Evolutionary conservation across 2,329 filamentous ascomycete genomes (phyloP).

Genomic region (Penicillium sp.): DNA sequence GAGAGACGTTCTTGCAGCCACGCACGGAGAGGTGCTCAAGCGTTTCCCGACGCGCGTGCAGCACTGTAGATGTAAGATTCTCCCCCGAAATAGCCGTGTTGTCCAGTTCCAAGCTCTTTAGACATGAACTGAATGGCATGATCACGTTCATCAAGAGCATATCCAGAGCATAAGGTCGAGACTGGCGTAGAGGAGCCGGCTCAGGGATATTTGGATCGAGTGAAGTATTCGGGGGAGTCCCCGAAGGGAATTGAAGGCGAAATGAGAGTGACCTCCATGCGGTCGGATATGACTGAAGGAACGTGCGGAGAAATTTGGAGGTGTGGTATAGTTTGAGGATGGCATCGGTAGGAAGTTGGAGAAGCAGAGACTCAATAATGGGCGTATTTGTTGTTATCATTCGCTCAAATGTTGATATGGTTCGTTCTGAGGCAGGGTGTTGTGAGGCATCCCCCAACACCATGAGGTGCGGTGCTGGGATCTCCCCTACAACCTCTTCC

Average conservation of each 20-base stretch:
- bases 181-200: slow-evolving; percentile 47
- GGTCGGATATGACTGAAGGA: slow-evolving; percentile 59
- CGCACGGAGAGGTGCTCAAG: slow-evolving; percentile 62
- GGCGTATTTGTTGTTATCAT: slow-evolving; percentile 59
- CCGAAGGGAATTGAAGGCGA: slow-evolving; percentile 50
- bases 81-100: slow-evolving; percentile 63
- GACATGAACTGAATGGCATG: slow-evolving; percentile 57
- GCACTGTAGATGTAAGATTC: slow-evolving; percentile 57
- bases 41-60: slow-evolving; percentile 56
- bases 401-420: slow-evolving; percentile 54
- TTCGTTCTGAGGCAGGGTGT: slow-evolving; percentile 27
- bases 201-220: slow-evolving; percentile 37
- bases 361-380: slow-evolving; percentile 60
- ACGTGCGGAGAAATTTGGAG: slow-evolving; percentile 56
- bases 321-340: slow-evolving; percentile 62
- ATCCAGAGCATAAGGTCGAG: slow-evolving; percentile 61
- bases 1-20: slow-evolving; percentile 65
- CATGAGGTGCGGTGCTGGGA: slow-evolving; percentile 19
- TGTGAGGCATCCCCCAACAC: slow-evolving; percentile 30
- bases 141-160: slow-evolving; percentile 59
- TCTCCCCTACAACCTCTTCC: slow-evolving; percentile 9
- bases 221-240: slow-evolving; percentile 34
- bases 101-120: slow-evolving; percentile 61
- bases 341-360: slow-evolving; percentile 58
- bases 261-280: slow-evolving; percentile 65